Evolutionary conservation across 768 basidiomycete species (phyloP).

Genomic region (Wakefieldia striispora): DNA sequence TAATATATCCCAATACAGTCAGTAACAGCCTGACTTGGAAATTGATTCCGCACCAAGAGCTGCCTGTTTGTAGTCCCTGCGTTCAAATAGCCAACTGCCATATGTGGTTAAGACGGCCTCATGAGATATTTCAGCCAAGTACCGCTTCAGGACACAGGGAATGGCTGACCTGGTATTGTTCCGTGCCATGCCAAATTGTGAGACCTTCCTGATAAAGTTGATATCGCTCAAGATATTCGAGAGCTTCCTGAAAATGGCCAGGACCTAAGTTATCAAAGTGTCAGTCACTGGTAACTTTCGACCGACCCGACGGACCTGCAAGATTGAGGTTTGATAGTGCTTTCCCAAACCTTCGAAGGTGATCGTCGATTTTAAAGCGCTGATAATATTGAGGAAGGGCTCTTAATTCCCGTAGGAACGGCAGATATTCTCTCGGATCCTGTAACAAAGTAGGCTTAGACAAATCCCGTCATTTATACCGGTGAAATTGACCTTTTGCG

Average conservation of each 20-base stretch:
- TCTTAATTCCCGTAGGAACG: conserved; percentile 89
- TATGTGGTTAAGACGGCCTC: conserved; percentile 73
- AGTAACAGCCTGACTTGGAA: not conserved
- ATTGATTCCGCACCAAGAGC: conserved; percentile 59
- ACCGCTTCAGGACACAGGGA: not conserved
- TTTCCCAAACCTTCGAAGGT: conserved; percentile 71
- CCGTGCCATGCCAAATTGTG: conserved; percentile 66
- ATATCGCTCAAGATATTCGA: conserved; percentile 76
- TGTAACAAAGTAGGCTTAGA: conserved; percentile 32
- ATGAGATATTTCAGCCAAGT: conserved; percentile 10
- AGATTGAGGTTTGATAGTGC: conserved; percentile 73
- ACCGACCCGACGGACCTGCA: conserved; percentile 51
- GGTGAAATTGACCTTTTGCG: conserved; percentile 76
- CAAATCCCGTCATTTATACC: conserved; percentile 3
- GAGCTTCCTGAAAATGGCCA: conserved; percentile 74
- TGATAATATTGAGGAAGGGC: conserved; percentile 76
- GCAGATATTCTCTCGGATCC: conserved; percentile 98
- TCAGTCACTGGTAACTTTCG: conserved; percentile 2
- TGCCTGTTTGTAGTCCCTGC: conserved; percentile 79
- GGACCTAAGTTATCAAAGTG: conserved; percentile 47
- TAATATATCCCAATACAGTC: conserved; percentile 28
- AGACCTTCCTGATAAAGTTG: conserved; percentile 74
- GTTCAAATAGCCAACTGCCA: conserved; percentile 85
- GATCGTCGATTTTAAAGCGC: conserved; percentile 88
- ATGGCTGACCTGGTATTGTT: conserved; percentile 55